These are phyloP conservation scores for Arthrobotrys musiformis DNA, from an alignment of 2,329 filamentous ascomycete genomes.

Conservation along the genomic window DNA sequence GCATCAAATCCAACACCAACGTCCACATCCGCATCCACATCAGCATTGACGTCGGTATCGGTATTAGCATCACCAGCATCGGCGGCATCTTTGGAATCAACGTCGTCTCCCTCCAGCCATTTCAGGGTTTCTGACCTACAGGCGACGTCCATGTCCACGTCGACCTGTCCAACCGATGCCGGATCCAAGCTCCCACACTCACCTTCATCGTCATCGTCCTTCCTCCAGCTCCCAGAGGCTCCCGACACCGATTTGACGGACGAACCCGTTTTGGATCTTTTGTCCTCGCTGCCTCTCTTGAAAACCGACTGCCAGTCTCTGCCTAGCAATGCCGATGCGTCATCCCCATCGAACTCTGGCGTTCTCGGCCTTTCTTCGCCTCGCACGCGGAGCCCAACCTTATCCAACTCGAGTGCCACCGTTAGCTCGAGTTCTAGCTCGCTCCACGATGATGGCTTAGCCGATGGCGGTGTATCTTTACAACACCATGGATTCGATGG, in stretches of 20 bases:
- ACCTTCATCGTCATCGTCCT: neutral
- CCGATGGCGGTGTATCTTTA: constrained; percentile 24
- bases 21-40: neutral
- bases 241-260: constrained; percentile 29
- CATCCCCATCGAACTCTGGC: constrained; percentile 19
- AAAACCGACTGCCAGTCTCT: constrained; percentile 34
- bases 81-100: neutral
- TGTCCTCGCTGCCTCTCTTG: constrained; percentile 34
- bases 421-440: constrained; percentile 2
- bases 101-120: constrained; percentile 9
- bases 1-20: neutral
- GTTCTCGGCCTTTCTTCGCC: constrained; percentile 30
- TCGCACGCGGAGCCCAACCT: constrained; percentile 19
- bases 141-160: constrained; percentile 1
- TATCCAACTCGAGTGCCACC: constrained; percentile 5
- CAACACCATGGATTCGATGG: constrained; percentile 13
- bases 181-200: constrained; percentile 25
- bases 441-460: neutral
- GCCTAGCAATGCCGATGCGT: constrained; percentile 22
- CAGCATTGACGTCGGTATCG: neutral
- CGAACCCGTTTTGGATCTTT: constrained; percentile 18
- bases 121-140: constrained; percentile 2
- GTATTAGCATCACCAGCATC: neutral
- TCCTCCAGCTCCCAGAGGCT: constrained; percentile 24
- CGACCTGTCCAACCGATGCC: neutral